phyloP scores from a whole-genome alignment of 2,329 filamentous ascomycete genomes.

The Cladophialophora exuberans region DNA sequence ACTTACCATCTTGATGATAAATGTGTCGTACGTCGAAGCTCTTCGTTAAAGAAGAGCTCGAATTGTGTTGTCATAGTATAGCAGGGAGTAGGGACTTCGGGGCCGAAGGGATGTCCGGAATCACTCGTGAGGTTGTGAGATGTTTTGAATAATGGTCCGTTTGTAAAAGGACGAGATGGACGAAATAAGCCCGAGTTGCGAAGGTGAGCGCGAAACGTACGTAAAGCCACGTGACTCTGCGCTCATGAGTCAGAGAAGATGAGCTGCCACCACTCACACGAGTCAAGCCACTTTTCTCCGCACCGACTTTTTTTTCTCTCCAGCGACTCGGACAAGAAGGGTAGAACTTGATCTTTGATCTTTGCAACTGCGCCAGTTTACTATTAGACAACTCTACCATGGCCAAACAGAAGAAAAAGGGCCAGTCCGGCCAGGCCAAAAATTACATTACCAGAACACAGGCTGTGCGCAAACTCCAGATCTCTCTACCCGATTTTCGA shows the following conservation, averaged over 20 bases:
- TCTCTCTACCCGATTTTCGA: conserved; percentile 95
- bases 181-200: no score
- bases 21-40: no score
- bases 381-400: conserved; percentile 45
- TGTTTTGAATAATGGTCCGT: no score
- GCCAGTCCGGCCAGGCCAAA: conserved; percentile 87
- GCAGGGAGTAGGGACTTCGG: conserved; percentile 21
- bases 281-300: neutral
- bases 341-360: conserved; percentile 3
- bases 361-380: conserved; percentile 2
- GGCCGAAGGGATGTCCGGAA: conserved; percentile 13
- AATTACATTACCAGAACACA: conserved; percentile 98
- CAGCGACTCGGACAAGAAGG: neutral
- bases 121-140: no score
- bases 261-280: neutral
- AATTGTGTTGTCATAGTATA: no score
- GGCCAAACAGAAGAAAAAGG: conserved; percentile 87
- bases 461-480: conserved; percentile 95
- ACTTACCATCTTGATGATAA: no score
- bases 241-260: neutral
- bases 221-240: no score
- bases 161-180: no score
- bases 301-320: conserved; percentile 21
- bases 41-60: no score
- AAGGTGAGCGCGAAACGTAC: no score